A percentile compares a stretch with the other conserved stretches of the same genome.
These are phyloP conservation scores for Atalantia buxifolia DNA, from an alignment of 345 rosid species.

Conservation along the genomic window DNA sequence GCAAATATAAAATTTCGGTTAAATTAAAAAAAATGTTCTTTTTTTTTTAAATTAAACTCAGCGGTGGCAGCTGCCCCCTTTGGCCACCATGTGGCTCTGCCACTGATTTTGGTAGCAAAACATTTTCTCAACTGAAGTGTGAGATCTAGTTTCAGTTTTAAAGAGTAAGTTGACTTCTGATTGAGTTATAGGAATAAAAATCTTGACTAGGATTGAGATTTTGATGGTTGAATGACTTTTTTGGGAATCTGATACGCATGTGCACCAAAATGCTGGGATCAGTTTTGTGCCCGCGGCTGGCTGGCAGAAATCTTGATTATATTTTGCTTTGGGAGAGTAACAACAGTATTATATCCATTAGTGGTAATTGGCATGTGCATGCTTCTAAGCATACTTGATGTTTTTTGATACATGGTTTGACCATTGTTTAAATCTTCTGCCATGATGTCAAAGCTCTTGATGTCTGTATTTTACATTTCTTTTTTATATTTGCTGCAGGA, in stretches of 20 bases:
- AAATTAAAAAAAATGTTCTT: too few relatives aligned
- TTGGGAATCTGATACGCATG: not conserved
- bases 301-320: not conserved
- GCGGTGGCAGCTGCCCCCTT: too few relatives aligned
- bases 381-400: not conserved
- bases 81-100: too few relatives aligned
- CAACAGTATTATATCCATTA: not conserved
- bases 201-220: not conserved
- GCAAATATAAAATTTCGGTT: too few relatives aligned
- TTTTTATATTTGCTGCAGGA: slow-evolving; percentile 43
- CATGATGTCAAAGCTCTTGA: not conserved
- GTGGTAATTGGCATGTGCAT: not conserved
- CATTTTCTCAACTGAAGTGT: not conserved
- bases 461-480: not conserved
- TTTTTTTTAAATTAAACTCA: too few relatives aligned
- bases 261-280: not conserved
- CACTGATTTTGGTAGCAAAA: not conserved
- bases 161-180: not conserved
- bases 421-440: not conserved
- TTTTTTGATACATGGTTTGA: not conserved
- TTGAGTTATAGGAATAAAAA: not conserved
- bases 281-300: not conserved
- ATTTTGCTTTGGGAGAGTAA: not conserved
- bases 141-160: not conserved
- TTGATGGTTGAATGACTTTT: not conserved